Conservation (phyloP, 768 basidiomycete species). For the Panaeolus papilionaceus region DNA sequence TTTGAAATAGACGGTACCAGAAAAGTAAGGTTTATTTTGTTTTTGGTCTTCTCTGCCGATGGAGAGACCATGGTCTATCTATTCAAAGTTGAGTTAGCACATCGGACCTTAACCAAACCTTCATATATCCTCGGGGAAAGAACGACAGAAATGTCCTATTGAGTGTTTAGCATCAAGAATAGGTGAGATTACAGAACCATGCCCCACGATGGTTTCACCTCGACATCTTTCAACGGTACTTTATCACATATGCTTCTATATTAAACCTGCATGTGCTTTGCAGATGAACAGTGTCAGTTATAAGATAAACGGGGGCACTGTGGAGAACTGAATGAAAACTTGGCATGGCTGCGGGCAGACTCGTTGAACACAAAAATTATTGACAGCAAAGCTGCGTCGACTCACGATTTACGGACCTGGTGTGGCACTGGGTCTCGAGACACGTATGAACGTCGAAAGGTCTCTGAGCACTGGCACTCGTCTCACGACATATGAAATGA, state of each 20-base stretch:
- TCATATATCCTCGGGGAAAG: slow-evolving; percentile 4
- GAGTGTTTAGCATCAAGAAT: background rate
- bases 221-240: background rate
- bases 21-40: background rate
- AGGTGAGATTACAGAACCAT: background rate
- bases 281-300: background rate
- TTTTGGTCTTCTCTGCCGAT: background rate
- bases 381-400: background rate
- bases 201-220: background rate
- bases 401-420: background rate
- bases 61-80: background rate
- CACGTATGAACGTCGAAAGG: background rate
- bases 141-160: background rate
- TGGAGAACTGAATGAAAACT: background rate
- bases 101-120: background rate
- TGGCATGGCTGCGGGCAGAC: background rate
- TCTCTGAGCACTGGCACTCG: background rate
- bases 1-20: background rate
- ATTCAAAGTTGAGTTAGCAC: background rate
- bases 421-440: slow-evolving; percentile 2
- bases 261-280: background rate
- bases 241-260: background rate
- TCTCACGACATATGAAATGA: slow-evolving; percentile 2
- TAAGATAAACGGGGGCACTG: no score
- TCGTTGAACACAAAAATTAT: background rate